Evolutionary conservation across 2,329 filamentous ascomycete species (phyloP).

Genomic region (Triangularia verruculosa): DNA sequence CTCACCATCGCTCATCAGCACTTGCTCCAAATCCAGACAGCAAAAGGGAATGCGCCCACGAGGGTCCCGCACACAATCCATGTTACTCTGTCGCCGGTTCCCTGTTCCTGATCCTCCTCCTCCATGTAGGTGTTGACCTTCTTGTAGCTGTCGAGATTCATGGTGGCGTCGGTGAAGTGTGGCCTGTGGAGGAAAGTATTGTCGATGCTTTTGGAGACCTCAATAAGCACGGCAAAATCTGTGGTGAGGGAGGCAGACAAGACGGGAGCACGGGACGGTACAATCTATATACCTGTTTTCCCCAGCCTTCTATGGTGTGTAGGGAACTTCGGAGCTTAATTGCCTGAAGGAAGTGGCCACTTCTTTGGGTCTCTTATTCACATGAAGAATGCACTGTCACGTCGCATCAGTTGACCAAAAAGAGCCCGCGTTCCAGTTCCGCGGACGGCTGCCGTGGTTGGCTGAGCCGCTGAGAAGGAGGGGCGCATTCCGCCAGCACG

Average conservation of each 20-base stretch:
- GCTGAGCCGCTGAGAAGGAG: background rate
- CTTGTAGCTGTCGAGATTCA: slow-evolving; percentile 27
- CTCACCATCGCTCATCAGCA: background rate
- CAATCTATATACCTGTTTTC: background rate
- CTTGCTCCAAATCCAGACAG: slow-evolving; percentile 1
- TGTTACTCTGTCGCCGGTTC: background rate
- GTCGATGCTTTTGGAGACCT: background rate
- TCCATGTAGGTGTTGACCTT: slow-evolving; percentile 22
- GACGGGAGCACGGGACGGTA: background rate
- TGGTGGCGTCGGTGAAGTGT: slow-evolving; percentile 6
- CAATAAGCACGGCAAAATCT: background rate
- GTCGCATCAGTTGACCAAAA: slow-evolving; percentile 4
- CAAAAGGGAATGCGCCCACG: slow-evolving; percentile 8
- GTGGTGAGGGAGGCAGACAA: background rate
- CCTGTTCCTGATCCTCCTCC: slow-evolving; percentile 17
- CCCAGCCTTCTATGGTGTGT: background rate
- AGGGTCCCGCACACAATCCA: background rate
- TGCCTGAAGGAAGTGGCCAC: slow-evolving; percentile 3
- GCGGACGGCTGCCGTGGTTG: background rate
- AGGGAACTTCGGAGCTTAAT: background rate
- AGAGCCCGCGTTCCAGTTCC: background rate
- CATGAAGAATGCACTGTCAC: slow-evolving; percentile 9
- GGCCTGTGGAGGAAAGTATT: background rate
- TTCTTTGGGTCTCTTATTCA: background rate
- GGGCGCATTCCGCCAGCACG: background rate